phyloP scores from a whole-genome alignment of 805 yeast genomes.

The Nakazawaea laoshanensis region DNA sequence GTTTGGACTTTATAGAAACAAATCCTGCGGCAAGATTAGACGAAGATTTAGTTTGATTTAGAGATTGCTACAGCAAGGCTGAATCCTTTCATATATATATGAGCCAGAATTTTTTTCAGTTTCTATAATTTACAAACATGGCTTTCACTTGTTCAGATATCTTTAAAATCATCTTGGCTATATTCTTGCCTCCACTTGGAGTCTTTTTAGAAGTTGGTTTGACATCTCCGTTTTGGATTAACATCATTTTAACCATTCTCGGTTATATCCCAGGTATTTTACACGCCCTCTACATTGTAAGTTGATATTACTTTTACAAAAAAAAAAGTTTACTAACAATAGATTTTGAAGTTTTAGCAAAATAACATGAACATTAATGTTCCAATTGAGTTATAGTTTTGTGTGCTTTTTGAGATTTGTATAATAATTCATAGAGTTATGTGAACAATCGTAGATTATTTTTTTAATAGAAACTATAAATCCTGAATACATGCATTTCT shows the following conservation, averaged over 20 bases:
- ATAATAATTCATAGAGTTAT: no score
- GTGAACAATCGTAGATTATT: no score
- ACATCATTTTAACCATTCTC: conserved; percentile 56
- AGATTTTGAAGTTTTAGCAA: conserved; percentile 6
- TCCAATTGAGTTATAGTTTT: no score
- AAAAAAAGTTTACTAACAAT: background rate
- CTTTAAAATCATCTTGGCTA: conserved; percentile 36
- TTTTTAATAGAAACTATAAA: no score
- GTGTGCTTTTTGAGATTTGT: no score
- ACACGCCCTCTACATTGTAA: conserved; percentile 48
- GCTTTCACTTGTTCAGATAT: conserved; percentile 41
- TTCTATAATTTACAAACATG: no score
- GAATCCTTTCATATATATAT: background rate
- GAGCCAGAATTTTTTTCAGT: no score
- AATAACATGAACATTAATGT: no score
- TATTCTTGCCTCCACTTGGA: conserved; percentile 49
- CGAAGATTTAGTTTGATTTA: conserved; percentile 46
- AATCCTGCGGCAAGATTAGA: conserved; percentile 98
- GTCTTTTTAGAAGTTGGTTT: conserved; percentile 48
- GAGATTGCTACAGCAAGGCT: conserved; percentile 17
- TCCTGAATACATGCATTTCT: no score
- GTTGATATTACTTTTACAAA: background rate
- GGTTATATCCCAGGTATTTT: conserved; percentile 74
- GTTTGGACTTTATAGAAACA: conserved; percentile 86
- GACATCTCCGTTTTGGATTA: conserved; percentile 31